Evolutionary conservation across 2,329 filamentous ascomycete species (phyloP).

Genomic region (Talaromyces sp.): DNA sequence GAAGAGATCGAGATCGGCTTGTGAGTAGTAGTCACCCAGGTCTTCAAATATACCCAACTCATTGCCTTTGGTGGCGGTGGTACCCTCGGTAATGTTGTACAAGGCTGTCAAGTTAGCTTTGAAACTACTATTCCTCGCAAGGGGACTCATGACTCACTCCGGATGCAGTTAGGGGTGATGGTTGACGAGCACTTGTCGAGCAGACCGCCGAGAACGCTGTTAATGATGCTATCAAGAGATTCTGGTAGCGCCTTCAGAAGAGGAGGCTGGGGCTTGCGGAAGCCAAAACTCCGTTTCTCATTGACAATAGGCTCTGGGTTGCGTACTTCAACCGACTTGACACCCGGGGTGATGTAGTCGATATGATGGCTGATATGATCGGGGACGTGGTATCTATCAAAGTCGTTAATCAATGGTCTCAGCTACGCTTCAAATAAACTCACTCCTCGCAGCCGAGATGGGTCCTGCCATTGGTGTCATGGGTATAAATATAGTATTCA

Average conservation of each 20-base stretch:
- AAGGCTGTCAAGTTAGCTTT: slow-evolving; percentile 23
- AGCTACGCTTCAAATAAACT: slow-evolving; percentile 8
- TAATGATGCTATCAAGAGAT: slow-evolving; percentile 19
- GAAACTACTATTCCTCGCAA: neutral
- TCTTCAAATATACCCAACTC: slow-evolving; percentile 44
- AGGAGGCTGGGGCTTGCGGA: slow-evolving; percentile 17
- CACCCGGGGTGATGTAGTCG: slow-evolving; percentile 30
- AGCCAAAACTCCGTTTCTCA: slow-evolving; percentile 21
- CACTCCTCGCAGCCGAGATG: slow-evolving; percentile 39
- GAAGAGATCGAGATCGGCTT: slow-evolving; percentile 42
- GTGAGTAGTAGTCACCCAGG: slow-evolving; percentile 42
- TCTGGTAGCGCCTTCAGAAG: slow-evolving; percentile 21
- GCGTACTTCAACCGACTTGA: slow-evolving; percentile 28
- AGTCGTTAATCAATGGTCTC: neutral
- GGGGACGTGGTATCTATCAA: slow-evolving; percentile 25
- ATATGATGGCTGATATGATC: slow-evolving; percentile 24
- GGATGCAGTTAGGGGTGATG: slow-evolving; percentile 41
- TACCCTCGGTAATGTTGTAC: slow-evolving; percentile 41
- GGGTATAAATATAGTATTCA: slow-evolving; percentile 36
- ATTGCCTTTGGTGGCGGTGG: slow-evolving; percentile 33
- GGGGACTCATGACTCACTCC: slow-evolving; percentile 15
- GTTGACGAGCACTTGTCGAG: slow-evolving; percentile 23
- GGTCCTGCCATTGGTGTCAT: slow-evolving; percentile 25
- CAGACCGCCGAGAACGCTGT: slow-evolving; percentile 8
- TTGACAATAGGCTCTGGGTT: slow-evolving; percentile 13